A percentile compares a stretch with the other conserved stretches of the same genome.
Conservation (phyloP, 352 stramenopile genomes). For the Globisporangium spiculum region DNA sequence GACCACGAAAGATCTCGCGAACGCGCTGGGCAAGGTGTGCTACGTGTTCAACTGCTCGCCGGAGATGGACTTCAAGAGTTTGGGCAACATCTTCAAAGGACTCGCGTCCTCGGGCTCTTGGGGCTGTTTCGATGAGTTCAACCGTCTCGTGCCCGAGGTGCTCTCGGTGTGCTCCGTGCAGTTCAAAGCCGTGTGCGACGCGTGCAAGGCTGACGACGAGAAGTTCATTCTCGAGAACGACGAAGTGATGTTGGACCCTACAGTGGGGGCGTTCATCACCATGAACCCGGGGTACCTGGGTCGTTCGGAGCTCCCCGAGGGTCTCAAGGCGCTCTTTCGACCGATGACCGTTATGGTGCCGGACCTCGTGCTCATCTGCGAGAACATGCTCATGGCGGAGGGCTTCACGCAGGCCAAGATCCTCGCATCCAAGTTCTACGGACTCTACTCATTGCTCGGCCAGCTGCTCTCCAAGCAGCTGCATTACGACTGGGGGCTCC, state of each 20-base stretch:
- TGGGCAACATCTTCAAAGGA: conserved; percentile 98
- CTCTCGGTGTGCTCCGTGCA: conserved; percentile 93
- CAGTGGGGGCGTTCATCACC: conserved; percentile 94
- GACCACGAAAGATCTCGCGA: conserved; percentile 94
- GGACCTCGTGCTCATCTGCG: conserved; percentile 95
- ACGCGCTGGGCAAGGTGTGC: conserved; percentile 93
- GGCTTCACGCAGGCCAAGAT: conserved; percentile 94
- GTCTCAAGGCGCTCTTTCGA: conserved; percentile 93
- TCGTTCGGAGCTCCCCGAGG: conserved; percentile 93
- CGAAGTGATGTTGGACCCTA: conserved; percentile 89
- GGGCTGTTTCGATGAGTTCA: conserved; percentile 97
- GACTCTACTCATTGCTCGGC: conserved; percentile 91
- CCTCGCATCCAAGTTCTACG: conserved; percentile 95
- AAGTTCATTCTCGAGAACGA: conserved; percentile 95
- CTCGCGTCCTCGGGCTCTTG: conserved; percentile 92
- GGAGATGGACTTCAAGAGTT: conserved; percentile 95
- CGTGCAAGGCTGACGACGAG: conserved; percentile 92
- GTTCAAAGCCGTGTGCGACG: conserved; percentile 95
- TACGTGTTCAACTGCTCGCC: conserved; percentile 96
- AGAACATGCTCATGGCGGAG: conserved; percentile 97
- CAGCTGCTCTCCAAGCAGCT: conserved; percentile 94
- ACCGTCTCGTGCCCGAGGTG: conserved; percentile 93
- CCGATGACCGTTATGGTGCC: conserved; percentile 97
- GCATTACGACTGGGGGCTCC: conserved; percentile 95
- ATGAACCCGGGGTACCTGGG: conserved; percentile 97